Conservation (phyloP, 768 basidiomycete genomes). For the Panaeolus papilionaceus region DNA sequence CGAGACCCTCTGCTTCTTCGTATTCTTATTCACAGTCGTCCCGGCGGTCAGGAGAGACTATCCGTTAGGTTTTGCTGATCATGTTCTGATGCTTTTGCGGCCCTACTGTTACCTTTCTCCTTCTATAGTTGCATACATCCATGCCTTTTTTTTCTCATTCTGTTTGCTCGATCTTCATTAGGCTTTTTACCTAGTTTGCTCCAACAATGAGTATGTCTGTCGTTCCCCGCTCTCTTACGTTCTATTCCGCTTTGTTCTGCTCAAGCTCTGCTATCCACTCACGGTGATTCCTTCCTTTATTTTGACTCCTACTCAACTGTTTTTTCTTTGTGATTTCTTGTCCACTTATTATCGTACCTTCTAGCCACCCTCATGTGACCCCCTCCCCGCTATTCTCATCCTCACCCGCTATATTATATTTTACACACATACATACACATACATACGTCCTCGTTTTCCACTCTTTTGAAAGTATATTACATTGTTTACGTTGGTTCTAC, state of each 20-base stretch:
- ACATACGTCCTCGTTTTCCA: background rate
- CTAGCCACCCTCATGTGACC: background rate
- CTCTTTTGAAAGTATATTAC: background rate
- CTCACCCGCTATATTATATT: background rate
- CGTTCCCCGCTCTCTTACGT: background rate
- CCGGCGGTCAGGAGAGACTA: slow-evolving; percentile 25
- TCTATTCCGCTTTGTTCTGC: background rate
- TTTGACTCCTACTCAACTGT: background rate
- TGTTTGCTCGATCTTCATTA: slow-evolving; percentile 1
- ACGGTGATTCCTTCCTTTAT: background rate
- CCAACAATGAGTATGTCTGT: background rate
- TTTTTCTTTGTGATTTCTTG: background rate
- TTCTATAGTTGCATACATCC: background rate
- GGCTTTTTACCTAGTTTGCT: background rate
- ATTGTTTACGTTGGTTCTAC: background rate
- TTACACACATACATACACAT: background rate
- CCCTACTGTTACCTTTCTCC: slow-evolving; percentile 1
- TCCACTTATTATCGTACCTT: background rate
- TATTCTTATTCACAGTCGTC: slow-evolving; percentile 14
- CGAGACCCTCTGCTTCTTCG: slow-evolving; percentile 4
- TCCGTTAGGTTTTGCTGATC: slow-evolving; percentile 19
- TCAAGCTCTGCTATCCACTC: background rate
- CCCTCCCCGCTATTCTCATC: background rate
- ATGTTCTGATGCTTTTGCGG: background rate
- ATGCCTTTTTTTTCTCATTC: background rate